Conservation (phyloP, 1,284 basidiomycete species). For the Cystobasidium slooffiae region DNA sequence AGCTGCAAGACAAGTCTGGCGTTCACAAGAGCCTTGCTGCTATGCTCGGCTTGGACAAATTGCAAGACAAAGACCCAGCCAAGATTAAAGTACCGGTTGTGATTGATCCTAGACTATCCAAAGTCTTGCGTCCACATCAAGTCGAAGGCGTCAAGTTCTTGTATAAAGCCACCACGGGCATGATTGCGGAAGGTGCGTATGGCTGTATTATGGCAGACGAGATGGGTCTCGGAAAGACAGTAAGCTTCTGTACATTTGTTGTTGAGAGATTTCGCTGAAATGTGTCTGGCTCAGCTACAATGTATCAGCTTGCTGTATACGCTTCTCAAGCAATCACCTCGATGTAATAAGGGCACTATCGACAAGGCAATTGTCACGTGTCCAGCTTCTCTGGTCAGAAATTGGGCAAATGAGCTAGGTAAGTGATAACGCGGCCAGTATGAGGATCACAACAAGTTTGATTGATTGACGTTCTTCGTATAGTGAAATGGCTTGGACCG, state of each 20-base stretch:
- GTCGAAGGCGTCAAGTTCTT: constrained; percentile 98
- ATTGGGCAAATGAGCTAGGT: constrained; percentile 98
- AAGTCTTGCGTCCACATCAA: constrained; percentile 93
- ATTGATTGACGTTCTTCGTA: background rate
- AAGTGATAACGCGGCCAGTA: constrained; percentile 50
- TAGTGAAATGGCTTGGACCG: constrained; percentile 90
- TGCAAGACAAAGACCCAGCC: constrained; percentile 58
- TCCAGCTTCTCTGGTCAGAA: constrained; percentile 93
- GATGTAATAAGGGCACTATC: constrained; percentile 80
- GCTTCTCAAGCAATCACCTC: constrained; percentile 92
- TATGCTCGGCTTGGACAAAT: constrained; percentile 74
- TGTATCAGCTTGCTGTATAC: constrained; percentile 98
- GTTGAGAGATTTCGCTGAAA: too few relatives aligned
- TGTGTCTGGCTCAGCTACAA: too few relatives aligned
- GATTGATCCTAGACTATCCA: constrained; percentile 84
- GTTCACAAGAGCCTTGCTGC: constrained; percentile 83
- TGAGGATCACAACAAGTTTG: constrained; percentile 13
- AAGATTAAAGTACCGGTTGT: constrained; percentile 89
- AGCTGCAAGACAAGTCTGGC: constrained; percentile 50
- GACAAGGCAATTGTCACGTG: constrained; percentile 99
- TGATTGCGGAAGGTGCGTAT: constrained; percentile 87
- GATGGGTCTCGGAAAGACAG: constrained; percentile 79
- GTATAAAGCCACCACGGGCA: constrained; percentile 91
- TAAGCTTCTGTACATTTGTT: too few relatives aligned
- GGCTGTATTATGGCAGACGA: constrained; percentile 99